phyloP scores from a whole-genome alignment of 1,284 basidiomycete genomes.

The Puccinia polysora region DNA sequence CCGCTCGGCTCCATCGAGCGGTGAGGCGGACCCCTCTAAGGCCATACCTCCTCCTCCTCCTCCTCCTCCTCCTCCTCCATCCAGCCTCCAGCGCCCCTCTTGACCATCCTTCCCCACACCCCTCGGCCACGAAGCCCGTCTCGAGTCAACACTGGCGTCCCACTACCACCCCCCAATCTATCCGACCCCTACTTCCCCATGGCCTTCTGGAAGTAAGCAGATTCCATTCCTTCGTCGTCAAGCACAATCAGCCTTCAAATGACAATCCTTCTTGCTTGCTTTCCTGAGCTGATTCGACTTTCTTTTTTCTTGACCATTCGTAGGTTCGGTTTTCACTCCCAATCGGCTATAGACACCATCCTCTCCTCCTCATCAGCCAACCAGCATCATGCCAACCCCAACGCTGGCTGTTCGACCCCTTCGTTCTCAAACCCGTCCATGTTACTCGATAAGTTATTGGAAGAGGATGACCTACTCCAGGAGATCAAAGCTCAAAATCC shows the following conservation, averaged over 20 bases:
- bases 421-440: conserved; percentile 24
- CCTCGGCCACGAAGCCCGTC: too few species aligned
- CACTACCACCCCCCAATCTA: background rate
- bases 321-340: conserved; percentile 42
- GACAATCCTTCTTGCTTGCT: background rate
- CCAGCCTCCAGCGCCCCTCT: too few species aligned
- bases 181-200: conserved; percentile 3
- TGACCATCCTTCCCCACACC: too few species aligned
- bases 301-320: background rate
- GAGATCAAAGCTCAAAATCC: conserved; percentile 94
- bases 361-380: conserved; percentile 37
- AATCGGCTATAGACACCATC: conserved; percentile 42
- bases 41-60: too few species aligned
- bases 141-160: too few species aligned
- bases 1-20: too few species aligned
- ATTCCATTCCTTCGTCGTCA: background rate
- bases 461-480: conserved; percentile 87
- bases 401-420: conserved; percentile 16
- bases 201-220: conserved; percentile 42
- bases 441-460: conserved; percentile 76
- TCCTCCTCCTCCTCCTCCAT: too few species aligned
- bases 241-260: background rate
- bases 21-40: too few species aligned
- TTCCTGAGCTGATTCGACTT: background rate
- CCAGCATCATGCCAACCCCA: conserved; percentile 32